A percentile compares a stretch with the other conserved stretches of the same genome.
Evolutionary conservation across 2,329 filamentous ascomycete genomes (phyloP).

Genomic region (Lachnellula arida): DNA sequence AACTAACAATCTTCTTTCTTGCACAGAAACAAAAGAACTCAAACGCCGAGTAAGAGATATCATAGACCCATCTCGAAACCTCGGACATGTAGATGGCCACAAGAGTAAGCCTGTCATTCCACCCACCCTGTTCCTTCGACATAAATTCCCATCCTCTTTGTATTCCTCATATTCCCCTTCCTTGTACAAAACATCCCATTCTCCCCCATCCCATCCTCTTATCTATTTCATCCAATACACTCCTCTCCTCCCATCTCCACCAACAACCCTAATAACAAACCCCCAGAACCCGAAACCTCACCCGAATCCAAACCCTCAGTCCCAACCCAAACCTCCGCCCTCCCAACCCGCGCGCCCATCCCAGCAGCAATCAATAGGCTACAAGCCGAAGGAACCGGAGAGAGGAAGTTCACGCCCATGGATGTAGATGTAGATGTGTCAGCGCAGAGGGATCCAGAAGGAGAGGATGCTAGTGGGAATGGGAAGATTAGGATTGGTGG

Average conservation of each 20-base stretch:
- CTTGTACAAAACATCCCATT: background rate
- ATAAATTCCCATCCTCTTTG: background rate
- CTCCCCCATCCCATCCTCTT: background rate
- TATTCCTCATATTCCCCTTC: background rate
- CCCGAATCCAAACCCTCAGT: background rate
- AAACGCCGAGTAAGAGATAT: constrained; percentile 80
- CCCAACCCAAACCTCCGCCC: background rate
- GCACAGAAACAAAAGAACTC: constrained; percentile 74
- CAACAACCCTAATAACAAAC: background rate
- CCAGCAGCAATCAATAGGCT: constrained; percentile 1
- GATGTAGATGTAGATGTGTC: constrained; percentile 2
- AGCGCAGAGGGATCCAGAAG: background rate
- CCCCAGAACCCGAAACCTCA: background rate
- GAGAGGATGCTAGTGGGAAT: background rate
- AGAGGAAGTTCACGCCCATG: constrained; percentile 12
- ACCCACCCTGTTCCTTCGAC: background rate
- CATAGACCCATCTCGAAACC: constrained; percentile 68
- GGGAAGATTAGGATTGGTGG: constrained; percentile 3
- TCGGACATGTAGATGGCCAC: constrained; percentile 72
- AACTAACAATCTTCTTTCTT: background rate
- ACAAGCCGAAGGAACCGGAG: background rate
- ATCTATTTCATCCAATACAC: background rate
- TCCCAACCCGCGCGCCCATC: background rate
- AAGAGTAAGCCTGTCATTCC: constrained; percentile 6
- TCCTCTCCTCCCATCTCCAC: background rate